Evolutionary conservation across 805 yeast species (phyloP), one percentile per base, ranked within the genome.

Genomic region (Pichia exigua): DNA sequence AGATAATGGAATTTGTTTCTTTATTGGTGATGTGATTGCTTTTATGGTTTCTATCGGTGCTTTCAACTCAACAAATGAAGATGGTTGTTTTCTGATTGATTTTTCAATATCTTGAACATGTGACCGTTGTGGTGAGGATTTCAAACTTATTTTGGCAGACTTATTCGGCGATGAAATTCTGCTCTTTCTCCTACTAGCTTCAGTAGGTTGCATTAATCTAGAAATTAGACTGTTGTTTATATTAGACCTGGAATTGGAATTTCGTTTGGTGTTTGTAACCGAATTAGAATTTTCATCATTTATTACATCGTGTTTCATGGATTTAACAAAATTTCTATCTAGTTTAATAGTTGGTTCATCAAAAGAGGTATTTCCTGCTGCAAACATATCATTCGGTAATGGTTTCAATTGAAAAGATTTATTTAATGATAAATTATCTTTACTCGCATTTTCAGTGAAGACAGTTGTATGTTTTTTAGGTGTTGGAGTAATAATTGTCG

Each of bases 291-390:
- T 45, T 48, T 20, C 44, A 9, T 44, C 20, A 39, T 26, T 44
- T 27, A 15, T 17, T 10, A 18, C 22, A 7, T 22, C 12, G 12
- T 26, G 15, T 21, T 18, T 22, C 22, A 43, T 17, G 3, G 20
- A 12, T 45, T 42, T 45, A 7, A 18, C 43, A 17, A 49, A 39
- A 18, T 42, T 45, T 42, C 67, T 54, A 45, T 61, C 50, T 2
- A 65, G 40, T 45, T 60, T 61, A 15, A 65, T 64, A 1, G 68
- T 65, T 1, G 69, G 66, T 42, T 65, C 69, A n/a, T 63, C 57
- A 6, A 47, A 41, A 2, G 57, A 47, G 20, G 47, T 43, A 41
- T 52, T 39, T 0, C 38, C 50, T 5, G 28, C 20, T 11, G 44
- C 46, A 42, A 45, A 54, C 24, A 45, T 20, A 6, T 49, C 53